Conservation (phyloP, 2,329 filamentous ascomycete genomes). For the Conoideocrella luteorostrata region DNA sequence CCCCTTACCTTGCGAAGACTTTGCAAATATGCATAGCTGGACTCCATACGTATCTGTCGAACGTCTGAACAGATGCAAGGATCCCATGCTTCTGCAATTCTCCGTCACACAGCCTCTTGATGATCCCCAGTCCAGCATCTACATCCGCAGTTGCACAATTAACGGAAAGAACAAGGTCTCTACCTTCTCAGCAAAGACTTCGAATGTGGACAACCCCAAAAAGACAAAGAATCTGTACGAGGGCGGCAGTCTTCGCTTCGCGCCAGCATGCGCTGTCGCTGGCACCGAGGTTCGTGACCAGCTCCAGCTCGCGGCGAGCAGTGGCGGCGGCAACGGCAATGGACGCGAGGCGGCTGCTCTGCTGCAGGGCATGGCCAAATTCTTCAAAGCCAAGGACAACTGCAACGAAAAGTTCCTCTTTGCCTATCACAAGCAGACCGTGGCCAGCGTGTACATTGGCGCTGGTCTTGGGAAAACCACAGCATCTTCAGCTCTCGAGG, state of each 20-base stretch:
- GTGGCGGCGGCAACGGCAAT: neutral
- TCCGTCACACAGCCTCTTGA: conserved; percentile 10
- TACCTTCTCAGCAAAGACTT: neutral
- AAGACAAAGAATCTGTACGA: neutral
- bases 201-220: neutral
- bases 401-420: conserved; percentile 15
- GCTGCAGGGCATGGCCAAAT: conserved; percentile 7
- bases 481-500: neutral
- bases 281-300: neutral
- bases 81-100: conserved; percentile 9
- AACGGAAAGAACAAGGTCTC: neutral
- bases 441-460: conserved; percentile 13
- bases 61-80: conserved; percentile 13
- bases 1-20: conserved; percentile 14
- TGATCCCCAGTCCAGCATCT: conserved; percentile 5
- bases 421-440: conserved; percentile 11
- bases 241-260: neutral
- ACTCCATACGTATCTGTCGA: conserved; percentile 15
- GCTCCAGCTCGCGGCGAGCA: neutral
- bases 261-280: neutral
- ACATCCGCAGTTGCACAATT: conserved; percentile 11
- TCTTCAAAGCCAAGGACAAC: conserved; percentile 13
- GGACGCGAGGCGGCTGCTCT: neutral
- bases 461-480: conserved; percentile 7
- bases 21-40: conserved; percentile 17